phyloP scores from a whole-genome alignment of 768 basidiomycete genomes.

The Coprinellus micaceus region DNA sequence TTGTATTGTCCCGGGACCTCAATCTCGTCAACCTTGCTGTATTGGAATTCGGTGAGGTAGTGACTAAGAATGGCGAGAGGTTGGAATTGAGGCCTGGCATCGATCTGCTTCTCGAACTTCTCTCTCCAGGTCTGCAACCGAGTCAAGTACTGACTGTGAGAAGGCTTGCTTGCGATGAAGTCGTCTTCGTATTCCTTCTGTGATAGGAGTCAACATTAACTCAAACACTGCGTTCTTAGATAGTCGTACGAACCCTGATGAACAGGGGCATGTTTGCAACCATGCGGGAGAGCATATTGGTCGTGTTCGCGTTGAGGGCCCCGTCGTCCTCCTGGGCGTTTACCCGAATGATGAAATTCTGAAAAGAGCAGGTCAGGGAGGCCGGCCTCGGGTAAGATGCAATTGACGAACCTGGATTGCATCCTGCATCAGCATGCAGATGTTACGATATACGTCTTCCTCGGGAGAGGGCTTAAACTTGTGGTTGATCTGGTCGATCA shows the following conservation, averaged over 20 bases:
- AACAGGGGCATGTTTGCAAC: conserved; percentile 52
- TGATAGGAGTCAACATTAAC: too few species aligned
- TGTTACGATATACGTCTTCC: conserved; percentile 90
- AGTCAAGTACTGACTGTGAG: conserved; percentile 81
- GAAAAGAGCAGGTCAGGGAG: not conserved
- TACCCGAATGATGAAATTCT: conserved; percentile 73
- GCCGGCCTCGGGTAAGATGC: not conserved
- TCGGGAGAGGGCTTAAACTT: conserved; percentile 87
- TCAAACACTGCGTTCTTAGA: too few species aligned
- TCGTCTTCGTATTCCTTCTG: conserved; percentile 93
- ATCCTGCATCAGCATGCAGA: conserved; percentile 84
- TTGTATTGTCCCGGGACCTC: conserved; percentile 99
- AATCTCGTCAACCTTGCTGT: conserved; percentile 95
- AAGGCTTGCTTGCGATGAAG: conserved; percentile 76
- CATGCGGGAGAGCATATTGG: conserved; percentile 57
- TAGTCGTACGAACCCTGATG: conserved; percentile 57
- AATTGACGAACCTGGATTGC: conserved; percentile 63
- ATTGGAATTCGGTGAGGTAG: conserved; percentile 96
- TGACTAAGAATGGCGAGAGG: conserved; percentile 85
- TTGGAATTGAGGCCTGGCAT: conserved; percentile 78
- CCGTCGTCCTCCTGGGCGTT: conserved; percentile 67
- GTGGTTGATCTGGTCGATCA: conserved; percentile 89
- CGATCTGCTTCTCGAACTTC: conserved; percentile 79
- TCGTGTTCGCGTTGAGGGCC: conserved; percentile 50
- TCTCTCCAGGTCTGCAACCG: conserved; percentile 92